Evolutionary conservation across 345 rosid species (phyloP).

Genomic region (Eucalyptus erythrocorys): DNA sequence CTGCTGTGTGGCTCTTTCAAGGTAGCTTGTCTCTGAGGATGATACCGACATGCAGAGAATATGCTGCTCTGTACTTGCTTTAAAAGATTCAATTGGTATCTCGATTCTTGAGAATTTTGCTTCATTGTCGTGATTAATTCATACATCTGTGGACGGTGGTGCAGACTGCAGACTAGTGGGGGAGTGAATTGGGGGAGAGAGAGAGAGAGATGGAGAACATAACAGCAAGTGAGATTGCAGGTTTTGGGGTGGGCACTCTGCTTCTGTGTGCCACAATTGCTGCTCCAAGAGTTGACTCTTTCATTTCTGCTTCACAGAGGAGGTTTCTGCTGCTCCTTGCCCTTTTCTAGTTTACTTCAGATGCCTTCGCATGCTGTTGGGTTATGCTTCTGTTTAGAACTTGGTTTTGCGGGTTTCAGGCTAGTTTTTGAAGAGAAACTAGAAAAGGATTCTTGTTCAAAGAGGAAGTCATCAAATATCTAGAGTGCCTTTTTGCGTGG

Average conservation of each 20-base stretch:
- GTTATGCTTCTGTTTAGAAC: not conserved
- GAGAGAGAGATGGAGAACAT: conserved; percentile 3
- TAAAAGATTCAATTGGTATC: not conserved
- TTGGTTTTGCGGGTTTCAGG: not conserved
- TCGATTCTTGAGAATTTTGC: not conserved
- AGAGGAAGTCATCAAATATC: not conserved
- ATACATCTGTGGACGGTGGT: not conserved
- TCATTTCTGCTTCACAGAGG: conserved; percentile 12
- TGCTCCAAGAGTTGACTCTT: conserved; percentile 7
- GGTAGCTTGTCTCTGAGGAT: not conserved
- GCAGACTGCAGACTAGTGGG: not conserved
- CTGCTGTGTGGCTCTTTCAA: not conserved
- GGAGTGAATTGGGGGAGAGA: not conserved
- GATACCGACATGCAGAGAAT: not conserved
- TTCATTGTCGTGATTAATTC: not conserved
- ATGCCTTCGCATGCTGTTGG: not conserved
- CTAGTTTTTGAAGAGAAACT: not conserved
- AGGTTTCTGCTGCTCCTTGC: not conserved
- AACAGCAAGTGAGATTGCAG: conserved; percentile 11
- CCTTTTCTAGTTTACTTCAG: not conserved
- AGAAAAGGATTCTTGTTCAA: not conserved
- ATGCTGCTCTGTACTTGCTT: not conserved
- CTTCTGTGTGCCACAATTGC: conserved; percentile 12
- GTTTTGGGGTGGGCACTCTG: conserved; percentile 13
- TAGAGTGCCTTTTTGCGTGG: not conserved